Evolutionary conservation across 2,329 filamentous ascomycete genomes (phyloP).

Genomic region (Paecilomyces formosus): DNA sequence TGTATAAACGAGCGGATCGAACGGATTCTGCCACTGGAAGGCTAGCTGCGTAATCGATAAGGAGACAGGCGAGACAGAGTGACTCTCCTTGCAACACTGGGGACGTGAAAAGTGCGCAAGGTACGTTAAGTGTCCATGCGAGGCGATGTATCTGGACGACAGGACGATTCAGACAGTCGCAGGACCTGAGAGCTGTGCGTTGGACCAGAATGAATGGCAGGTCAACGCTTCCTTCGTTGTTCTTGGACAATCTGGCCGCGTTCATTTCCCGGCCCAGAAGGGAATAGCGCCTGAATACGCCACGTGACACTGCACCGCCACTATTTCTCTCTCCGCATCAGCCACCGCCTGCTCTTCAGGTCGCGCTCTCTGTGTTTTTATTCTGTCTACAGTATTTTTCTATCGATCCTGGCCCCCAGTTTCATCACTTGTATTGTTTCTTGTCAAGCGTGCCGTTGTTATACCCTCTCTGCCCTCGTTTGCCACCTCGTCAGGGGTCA

Average conservation of each 20-base stretch:
- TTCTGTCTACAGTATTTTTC: not conserved
- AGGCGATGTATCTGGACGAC: not conserved
- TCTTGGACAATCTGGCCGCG: not conserved
- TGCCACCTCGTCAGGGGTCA: not conserved
- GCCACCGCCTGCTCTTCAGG: not conserved
- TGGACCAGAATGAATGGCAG: not conserved
- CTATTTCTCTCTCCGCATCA: not conserved
- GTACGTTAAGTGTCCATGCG: not conserved
- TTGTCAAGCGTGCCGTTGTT: not conserved
- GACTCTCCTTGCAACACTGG: slow-evolving; percentile 7
- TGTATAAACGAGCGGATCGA: not conserved
- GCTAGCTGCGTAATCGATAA: slow-evolving; percentile 23
- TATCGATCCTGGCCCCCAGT: not conserved
- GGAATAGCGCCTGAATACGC: not conserved
- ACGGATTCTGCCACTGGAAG: not conserved
- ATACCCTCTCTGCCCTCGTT: not conserved
- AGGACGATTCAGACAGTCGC: not conserved
- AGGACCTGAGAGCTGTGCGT: not conserved
- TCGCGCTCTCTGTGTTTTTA: not conserved
- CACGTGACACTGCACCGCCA: not conserved
- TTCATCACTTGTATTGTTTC: not conserved
- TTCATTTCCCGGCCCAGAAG: slow-evolving; percentile 1
- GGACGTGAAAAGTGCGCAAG: not conserved
- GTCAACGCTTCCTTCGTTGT: not conserved
- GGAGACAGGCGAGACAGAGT: slow-evolving; percentile 12